phyloP scores from a whole-genome alignment of 345 rosid species.

The Sisymbrium irio region DNA sequence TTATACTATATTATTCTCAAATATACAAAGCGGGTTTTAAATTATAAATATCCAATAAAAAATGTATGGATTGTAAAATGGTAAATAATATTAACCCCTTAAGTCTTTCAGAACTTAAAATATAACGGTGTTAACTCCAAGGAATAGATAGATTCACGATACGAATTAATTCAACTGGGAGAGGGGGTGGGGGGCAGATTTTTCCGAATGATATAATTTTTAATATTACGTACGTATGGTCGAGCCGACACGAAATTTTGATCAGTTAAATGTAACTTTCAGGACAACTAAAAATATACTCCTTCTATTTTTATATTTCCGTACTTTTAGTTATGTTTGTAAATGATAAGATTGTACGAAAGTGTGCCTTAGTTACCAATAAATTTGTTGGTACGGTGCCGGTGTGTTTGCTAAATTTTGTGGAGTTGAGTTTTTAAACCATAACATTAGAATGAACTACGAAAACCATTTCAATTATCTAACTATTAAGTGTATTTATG shows the following conservation, averaged over 20 bases:
- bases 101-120: background rate
- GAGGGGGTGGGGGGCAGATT: no score
- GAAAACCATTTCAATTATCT: background rate
- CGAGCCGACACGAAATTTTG: constrained; percentile 9
- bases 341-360: background rate
- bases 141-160: background rate
- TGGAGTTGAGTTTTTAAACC: background rate
- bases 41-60: background rate
- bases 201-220: background rate
- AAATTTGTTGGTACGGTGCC: background rate
- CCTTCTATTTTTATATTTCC: background rate
- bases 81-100: background rate
- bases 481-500: background rate
- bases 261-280: constrained; percentile 17
- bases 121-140: background rate
- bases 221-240: background rate
- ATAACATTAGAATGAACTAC: background rate
- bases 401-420: background rate
- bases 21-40: background rate
- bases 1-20: constrained; percentile 9
- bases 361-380: constrained; percentile 7
- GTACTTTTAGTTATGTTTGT: background rate
- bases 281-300: background rate
- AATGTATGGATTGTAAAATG: background rate
- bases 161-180: no score